Base-by-base conservation (phyloP, 2,329 filamentous ascomycete species). In the Trichoderma lentiforme region DNA sequence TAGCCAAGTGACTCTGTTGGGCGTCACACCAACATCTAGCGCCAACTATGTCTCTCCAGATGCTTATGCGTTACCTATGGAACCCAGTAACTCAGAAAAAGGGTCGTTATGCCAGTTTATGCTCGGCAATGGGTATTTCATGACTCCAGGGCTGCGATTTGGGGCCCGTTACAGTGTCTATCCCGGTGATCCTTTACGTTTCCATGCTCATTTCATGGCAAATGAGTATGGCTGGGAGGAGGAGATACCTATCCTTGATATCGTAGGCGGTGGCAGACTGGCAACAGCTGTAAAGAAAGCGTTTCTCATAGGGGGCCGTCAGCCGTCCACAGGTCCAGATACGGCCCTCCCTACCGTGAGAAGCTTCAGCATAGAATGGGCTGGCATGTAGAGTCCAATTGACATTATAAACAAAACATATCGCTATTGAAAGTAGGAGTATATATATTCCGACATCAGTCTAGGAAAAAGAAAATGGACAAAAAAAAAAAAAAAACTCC, bases 241-340 rank as follows among this genome's bases (percentile, higher is more conserved):
- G 77, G 90, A 94, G 76, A 91, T 99, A 71, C 88, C 92, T 47
- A 84, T 98, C 77, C 87, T 98, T 75, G 93, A 97, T 75, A 84
- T 99, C 15, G 91, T 98, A 18, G 92, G 91, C 24, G 94, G 94
- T 8, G 96, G 96, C 6, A 87, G 96, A 76, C 82, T 99, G 74
- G 96, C 95, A 0, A 98, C 96, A 2, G 93, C 93, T 64, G 96
- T 98, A 24, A 99, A 99, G 86, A 99, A 99, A 82, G 93, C 93
- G 0, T 98, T 94, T 77, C 83, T 99, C 69, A 87, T 99, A 71
- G 95, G 95, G 7, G 94, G 93, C 0, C 85, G 88, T 76, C 83
- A 87, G 69, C 78, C 75, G 76, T 18, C 79, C 78, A 14, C 73
- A 77, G 30, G 76, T 36, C 39, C 67, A 14, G 57, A 62, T 26